Evolutionary conservation across 495 filamentous ascomycete species (phyloP), one percentile per base, ranked within the genome.

Genomic region (Penicillium macrosclerotiorum): DNA sequence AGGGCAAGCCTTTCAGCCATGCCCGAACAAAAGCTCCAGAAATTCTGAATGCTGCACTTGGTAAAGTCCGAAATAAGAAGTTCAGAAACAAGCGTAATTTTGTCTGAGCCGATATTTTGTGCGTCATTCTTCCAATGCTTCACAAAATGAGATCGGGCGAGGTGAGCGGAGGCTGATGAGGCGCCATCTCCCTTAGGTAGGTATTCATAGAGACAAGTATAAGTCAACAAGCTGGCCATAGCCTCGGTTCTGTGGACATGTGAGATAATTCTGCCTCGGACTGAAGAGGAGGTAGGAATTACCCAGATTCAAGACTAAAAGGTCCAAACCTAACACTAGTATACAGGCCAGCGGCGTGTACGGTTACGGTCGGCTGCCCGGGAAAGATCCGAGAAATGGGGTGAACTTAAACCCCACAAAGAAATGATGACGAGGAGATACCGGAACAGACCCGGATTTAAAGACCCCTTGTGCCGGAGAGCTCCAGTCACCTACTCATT

Each of bases 11-110:
- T 40, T 47, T 32, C 17, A 49, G 7, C 54, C 44, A 49, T 31
- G 54, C 54, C 17, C 54, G 48, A 27, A 47, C 17, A n/a, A 37
- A 17, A n/a, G 52, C 52, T 19, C 29, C 19, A 8, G 33, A 11
- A 17, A 37, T 30, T 24, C 31, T 45, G 22, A 37, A 37, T 19
- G 31, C 9, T 37, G 30, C 42, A 8, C 31, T 34, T 34, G 31
- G 31, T 17, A 34, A 17, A 16, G 13, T 34, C 12, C 31, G 13
- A 8, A 34, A 34, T 34, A 34, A 16, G 9, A 34, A 34, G 12
- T 1, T 34, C 4, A 34, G 3, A 1, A 34, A 7, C 12, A 34
- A 5, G 9, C 31, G 31, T 17, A 34, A 8, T 17, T 34, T 34
- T 14, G 31, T 17, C 13, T 8, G 12, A 17, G 13, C 31, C 18